Evolutionary conservation across 1,284 basidiomycete genomes (phyloP).

Genomic region (Uromyces viciae-fabae): DNA sequence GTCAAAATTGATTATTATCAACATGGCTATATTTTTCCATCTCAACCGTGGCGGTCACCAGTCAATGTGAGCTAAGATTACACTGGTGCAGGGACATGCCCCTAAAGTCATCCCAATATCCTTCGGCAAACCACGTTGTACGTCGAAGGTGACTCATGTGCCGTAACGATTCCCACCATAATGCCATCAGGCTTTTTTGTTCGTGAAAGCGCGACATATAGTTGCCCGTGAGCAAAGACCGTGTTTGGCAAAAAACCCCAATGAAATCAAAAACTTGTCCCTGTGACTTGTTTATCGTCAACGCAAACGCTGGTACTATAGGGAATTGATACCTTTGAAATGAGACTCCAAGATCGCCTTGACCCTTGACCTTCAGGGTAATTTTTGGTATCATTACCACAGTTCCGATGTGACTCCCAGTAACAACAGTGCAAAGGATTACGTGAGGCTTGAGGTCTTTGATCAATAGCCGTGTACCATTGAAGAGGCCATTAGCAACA

Average conservation of each 20-base stretch:
- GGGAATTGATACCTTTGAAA: neutral
- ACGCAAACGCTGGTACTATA: neutral
- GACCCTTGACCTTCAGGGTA: neutral
- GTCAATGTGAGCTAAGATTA: too few species aligned
- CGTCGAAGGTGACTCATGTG: too few species aligned
- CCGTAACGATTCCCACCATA: neutral
- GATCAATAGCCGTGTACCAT: neutral
- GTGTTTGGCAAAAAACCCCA: neutral
- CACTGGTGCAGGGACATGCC: too few species aligned
- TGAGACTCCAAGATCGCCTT: neutral
- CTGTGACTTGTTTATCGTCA: neutral
- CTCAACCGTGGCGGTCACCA: too few species aligned
- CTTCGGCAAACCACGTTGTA: too few species aligned
- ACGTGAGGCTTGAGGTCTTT: neutral
- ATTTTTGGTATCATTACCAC: neutral
- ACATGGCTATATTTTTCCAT: too few species aligned
- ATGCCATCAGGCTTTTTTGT: neutral
- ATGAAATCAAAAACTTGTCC: neutral
- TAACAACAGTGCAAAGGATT: neutral
- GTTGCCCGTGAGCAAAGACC: conserved; percentile 22
- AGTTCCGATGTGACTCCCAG: neutral
- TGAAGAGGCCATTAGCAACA: neutral
- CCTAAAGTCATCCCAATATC: too few species aligned
- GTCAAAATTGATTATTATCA: too few species aligned
- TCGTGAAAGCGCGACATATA: conserved; percentile 22